A percentile compares a stretch with the other conserved stretches of the same genome.
Conservation (phyloP, 2,329 filamentous ascomycete species). For the Colletotrichum truncatum region DNA sequence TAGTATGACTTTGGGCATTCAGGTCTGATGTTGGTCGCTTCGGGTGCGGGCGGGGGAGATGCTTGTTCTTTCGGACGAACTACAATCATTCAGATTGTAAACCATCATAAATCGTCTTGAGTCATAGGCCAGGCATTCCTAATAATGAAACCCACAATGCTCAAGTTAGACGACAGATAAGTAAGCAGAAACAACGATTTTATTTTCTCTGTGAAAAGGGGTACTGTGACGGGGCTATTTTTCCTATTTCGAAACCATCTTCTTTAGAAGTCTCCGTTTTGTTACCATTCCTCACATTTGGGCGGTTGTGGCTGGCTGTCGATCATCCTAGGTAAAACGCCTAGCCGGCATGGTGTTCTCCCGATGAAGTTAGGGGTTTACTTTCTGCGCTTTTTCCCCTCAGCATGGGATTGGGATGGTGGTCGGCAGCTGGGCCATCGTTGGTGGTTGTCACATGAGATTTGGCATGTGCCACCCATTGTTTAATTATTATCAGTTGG, state of each 20-base stretch:
- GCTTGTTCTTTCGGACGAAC: slow-evolving; percentile 1
- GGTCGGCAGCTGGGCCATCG: too few species aligned
- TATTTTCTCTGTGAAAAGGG: not conserved
- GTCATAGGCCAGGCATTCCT: not conserved
- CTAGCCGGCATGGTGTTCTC: slow-evolving; percentile 5
- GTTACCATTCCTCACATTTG: not conserved
- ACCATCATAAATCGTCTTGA: not conserved
- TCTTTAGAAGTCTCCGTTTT: not conserved
- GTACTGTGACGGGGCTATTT: not conserved
- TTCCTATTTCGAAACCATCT: not conserved
- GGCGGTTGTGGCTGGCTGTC: not conserved
- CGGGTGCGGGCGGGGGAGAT: not conserved
- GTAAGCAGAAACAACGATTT: not conserved
- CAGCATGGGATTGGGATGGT: not conserved
- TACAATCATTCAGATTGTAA: not conserved
- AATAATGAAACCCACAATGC: not conserved
- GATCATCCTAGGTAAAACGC: not conserved
- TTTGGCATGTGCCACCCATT: not conserved
- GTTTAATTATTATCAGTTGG: not conserved
- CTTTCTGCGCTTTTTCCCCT: not conserved
- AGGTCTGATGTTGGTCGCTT: not conserved
- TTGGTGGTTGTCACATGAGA: not conserved
- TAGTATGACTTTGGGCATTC: not conserved
- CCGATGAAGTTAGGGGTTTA: not conserved
- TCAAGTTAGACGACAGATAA: not conserved